phyloP scores from a whole-genome alignment of 179 eudicot species.

The Dionaea muscipula region DNA sequence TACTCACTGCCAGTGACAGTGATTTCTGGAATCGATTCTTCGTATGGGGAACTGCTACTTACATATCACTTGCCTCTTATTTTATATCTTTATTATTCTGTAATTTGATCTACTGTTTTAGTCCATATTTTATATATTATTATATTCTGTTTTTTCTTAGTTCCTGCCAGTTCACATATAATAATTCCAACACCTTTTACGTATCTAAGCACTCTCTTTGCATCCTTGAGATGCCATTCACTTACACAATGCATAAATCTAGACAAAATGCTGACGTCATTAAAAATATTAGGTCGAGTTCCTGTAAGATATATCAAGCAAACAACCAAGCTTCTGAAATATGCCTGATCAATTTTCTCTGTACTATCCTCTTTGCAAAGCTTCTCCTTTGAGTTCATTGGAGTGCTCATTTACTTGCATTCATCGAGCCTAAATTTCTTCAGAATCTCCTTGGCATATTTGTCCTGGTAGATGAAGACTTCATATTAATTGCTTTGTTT shows the following conservation, averaged over 20 bases:
- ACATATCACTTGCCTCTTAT: too few relatives aligned
- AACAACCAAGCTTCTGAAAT: background rate
- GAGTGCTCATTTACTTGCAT: slow-evolving; percentile 1
- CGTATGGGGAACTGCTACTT: too few relatives aligned
- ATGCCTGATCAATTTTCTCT: background rate
- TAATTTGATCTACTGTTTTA: too few relatives aligned
- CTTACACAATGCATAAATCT: slow-evolving; percentile 4
- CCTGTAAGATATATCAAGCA: background rate
- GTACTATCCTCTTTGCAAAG: background rate
- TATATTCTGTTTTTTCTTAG: too few relatives aligned
- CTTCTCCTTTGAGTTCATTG: background rate
- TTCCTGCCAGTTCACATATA: too few relatives aligned
- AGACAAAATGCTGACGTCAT: background rate
- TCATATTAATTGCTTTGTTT: background rate
- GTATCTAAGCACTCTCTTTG: too few relatives aligned
- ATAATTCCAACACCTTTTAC: too few relatives aligned
- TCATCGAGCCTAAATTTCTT: background rate
- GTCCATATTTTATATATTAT: too few relatives aligned
- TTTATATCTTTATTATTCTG: too few relatives aligned
- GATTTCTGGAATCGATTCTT: too few relatives aligned
- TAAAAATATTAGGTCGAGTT: background rate
- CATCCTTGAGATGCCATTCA: slow-evolving; percentile 6
- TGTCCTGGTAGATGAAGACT: background rate
- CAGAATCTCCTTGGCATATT: background rate
- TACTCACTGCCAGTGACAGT: too few relatives aligned